These are phyloP conservation scores for Phytophthora melonis DNA, from an alignment of 352 stramenopile genomes.

Conservation along the genomic window DNA sequence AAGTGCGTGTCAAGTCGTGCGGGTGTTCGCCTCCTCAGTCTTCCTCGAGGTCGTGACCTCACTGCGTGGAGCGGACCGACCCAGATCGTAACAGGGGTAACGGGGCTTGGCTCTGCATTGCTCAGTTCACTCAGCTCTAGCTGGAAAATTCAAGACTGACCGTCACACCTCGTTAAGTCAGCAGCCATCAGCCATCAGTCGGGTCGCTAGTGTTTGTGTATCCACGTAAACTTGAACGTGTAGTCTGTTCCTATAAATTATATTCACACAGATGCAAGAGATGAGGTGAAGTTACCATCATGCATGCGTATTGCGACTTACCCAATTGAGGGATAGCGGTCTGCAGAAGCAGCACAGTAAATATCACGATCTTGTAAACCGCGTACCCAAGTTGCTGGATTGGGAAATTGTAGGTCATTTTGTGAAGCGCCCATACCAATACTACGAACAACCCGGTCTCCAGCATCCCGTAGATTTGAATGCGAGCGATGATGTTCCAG, in stretches of 20 bases:
- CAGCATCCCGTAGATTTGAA: constrained; percentile 23
- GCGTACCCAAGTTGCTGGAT: constrained; percentile 35
- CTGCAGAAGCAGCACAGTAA: constrained; percentile 32
- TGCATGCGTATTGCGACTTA: neutral
- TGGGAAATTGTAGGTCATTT: constrained; percentile 26
- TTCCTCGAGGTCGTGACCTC: no score
- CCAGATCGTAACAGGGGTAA: no score
- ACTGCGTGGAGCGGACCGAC: no score
- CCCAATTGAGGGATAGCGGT: constrained; percentile 31
- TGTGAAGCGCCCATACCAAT: constrained; percentile 18
- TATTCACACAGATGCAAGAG: neutral
- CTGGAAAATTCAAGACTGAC: neutral
- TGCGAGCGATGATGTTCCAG: constrained; percentile 1
- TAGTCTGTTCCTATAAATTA: constrained; percentile 12
- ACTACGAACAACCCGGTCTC: constrained; percentile 23
- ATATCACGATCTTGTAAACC: constrained; percentile 36
- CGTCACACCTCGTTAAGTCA: neutral
- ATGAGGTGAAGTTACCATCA: no score
- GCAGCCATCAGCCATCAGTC: neutral
- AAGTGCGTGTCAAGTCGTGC: no score
- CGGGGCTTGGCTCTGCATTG: no score
- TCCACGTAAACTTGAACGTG: constrained; percentile 21
- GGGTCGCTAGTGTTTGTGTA: neutral
- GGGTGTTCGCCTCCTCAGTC: no score
- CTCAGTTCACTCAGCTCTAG: no score